Conservation (phyloP, 805 yeast genomes). For the Myxozyma monticola region DNA sequence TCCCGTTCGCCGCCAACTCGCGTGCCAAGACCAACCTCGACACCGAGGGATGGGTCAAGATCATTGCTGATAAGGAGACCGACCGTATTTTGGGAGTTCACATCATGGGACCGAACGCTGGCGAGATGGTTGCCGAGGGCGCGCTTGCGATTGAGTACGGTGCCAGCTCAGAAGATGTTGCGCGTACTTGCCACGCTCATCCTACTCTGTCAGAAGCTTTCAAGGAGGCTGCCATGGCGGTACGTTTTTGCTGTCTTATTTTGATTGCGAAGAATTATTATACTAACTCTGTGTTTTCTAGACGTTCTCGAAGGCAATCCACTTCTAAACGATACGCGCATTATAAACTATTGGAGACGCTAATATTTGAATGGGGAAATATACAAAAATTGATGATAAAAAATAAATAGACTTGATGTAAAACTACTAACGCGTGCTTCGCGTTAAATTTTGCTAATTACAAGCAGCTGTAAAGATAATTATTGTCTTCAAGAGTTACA, state of each 20-base stretch:
- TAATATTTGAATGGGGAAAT: not conserved
- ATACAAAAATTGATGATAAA: no score
- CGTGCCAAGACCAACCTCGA: constrained; percentile 98
- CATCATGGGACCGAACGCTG: constrained; percentile 97
- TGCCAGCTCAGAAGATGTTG: constrained; percentile 96
- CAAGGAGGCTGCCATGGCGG: constrained; percentile 95
- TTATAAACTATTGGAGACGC: no score
- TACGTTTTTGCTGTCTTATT: no score
- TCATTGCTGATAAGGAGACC: constrained; percentile 94
- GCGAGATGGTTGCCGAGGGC: constrained; percentile 99
- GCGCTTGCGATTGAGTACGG: constrained; percentile 98
- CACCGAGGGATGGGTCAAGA: constrained; percentile 96
- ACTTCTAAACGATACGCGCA: constrained; percentile 58
- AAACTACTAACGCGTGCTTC: no score
- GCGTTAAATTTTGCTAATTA: no score
- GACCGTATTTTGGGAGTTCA: constrained; percentile 95
- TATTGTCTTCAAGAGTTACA: no score
- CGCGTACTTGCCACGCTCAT: constrained; percentile 98
- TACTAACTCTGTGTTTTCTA: no score
- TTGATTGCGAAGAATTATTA: no score
- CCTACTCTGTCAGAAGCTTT: constrained; percentile 98
- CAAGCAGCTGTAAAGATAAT: no score
- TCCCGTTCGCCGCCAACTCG: constrained; percentile 98
- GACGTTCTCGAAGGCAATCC: constrained; percentile 85
- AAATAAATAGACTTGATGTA: no score